Conservation (phyloP, 2,329 filamentous ascomycete genomes). For the Alternaria burnsii region DNA sequence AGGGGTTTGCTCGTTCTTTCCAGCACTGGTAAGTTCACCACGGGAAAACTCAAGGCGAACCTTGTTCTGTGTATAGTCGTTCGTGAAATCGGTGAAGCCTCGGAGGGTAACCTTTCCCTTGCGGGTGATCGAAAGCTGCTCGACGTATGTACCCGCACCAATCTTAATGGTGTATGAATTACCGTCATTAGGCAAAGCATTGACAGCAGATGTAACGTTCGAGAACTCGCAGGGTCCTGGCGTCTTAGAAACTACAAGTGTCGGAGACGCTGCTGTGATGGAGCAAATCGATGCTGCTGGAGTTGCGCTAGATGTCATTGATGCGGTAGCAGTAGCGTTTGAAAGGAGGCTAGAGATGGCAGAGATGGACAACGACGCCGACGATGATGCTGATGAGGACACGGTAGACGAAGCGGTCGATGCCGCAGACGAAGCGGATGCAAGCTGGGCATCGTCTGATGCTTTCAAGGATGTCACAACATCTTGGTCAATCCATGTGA, state of each 20-base stretch:
- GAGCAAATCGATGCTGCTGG: conserved; percentile 25
- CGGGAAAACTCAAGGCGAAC: conserved; percentile 51
- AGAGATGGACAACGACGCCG: conserved; percentile 12
- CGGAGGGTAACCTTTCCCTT: conserved; percentile 55
- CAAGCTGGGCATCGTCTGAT: conserved; percentile 38
- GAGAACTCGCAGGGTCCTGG: conserved; percentile 50
- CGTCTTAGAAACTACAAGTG: conserved; percentile 41
- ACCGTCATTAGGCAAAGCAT: conserved; percentile 54
- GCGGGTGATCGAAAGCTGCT: conserved; percentile 54
- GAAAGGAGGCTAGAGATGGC: conserved; percentile 13
- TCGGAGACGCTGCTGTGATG: conserved; percentile 47
- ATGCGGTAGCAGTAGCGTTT: conserved; percentile 5
- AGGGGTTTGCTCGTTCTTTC: conserved; percentile 55
- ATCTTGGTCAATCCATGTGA: conserved; percentile 51
- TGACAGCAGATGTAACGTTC: conserved; percentile 56
- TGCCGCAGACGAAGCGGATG: conserved; percentile 15
- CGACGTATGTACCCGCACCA: conserved; percentile 53
- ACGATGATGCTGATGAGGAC: conserved; percentile 19
- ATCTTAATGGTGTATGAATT: conserved; percentile 54
- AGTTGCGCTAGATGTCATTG: conserved; percentile 7
- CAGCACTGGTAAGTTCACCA: conserved; percentile 53
- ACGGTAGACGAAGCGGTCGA: conserved; percentile 20
- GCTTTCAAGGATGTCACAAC: conserved; percentile 46
- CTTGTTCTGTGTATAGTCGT: conserved; percentile 51
- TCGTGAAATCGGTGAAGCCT: conserved; percentile 41